Evolutionary conservation across 225 moss, liverwort and hornwort genomes (phyloP).

Genomic region (Marchantia polymorpha): DNA sequence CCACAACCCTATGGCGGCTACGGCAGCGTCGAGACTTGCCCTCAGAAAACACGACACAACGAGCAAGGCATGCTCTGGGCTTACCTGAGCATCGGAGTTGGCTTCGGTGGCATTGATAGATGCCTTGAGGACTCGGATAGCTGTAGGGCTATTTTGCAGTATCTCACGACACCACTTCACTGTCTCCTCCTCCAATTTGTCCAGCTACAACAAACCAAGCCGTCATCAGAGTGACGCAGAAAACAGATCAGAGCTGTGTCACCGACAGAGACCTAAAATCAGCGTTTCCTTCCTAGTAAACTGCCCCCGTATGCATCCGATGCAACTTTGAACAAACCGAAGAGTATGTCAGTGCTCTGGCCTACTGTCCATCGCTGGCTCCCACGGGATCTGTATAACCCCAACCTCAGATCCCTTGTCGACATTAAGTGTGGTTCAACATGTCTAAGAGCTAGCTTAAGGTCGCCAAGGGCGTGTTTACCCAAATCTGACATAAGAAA

Average conservation of each 20-base stretch:
- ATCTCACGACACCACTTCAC: slow-evolving; percentile 96
- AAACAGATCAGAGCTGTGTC: neutral
- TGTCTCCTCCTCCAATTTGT: slow-evolving; percentile 77
- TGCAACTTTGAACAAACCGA: neutral
- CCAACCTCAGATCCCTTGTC: neutral
- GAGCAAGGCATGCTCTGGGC: too few species aligned
- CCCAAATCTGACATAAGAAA: neutral
- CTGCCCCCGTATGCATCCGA: neutral
- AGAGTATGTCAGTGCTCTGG: neutral
- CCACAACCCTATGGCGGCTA: neutral
- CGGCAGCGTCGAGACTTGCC: neutral
- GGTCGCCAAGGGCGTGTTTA: neutral
- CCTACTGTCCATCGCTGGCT: neutral
- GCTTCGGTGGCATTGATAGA: slow-evolving; percentile 89
- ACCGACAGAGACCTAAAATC: neutral
- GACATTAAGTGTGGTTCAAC: neutral
- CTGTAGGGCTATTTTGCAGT: slow-evolving; percentile 86
- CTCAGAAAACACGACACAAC: too few species aligned
- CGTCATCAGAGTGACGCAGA: neutral
- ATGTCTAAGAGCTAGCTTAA: neutral
- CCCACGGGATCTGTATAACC: neutral
- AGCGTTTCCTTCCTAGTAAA: neutral
- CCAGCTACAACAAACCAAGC: slow-evolving; percentile 2
- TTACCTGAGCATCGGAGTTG: slow-evolving; percentile 81
- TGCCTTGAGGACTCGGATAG: slow-evolving; percentile 85